Evolutionary conservation across 1,139 yeast genomes (phyloP), one percentile per base, ranked within the genome.

Genomic region (Debaryomyces nepalensis): DNA sequence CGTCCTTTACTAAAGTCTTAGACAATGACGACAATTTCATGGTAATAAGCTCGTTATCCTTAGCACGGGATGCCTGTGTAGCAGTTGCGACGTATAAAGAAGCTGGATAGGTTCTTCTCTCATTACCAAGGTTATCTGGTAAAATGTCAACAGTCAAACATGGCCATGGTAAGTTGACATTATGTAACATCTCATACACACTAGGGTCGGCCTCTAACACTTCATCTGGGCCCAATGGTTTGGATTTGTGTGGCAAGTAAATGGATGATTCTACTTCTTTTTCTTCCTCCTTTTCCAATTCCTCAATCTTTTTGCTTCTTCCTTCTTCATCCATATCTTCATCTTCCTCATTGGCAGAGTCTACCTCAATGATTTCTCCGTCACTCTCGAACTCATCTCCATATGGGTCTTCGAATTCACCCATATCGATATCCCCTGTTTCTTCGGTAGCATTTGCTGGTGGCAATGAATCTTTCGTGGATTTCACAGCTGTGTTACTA

Each of bases 341-440:
- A 15, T 79, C 87, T 20, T 72, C 87, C 37, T 80, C 88, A 11
- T 82, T 88, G 26, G 74, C 79, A 12, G 82, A 81, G 53, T 85
- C 93, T 24, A 87, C 67, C 61, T 86, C 90, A 39, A 88, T 85
- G 61, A 86, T 84, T 58, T 87, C 95, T 44, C 88, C 97, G 54
- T 93, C 98, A 65, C 95, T 84, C 60, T 90, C 98, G 55, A 84
- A 88, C 50, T 93, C 97, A 63, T 91, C 99, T 41, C 96, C 96
- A 55, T 88, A 89, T 26, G 95, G 90, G 63, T 88, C 97, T 64
- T 90, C 97, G 63, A 88, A 87, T 57, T 87, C 96, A 26, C 96
- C 97, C 83, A 87, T 82, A 20, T 84, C 89, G 33, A 71, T 73
- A 44, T 81, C 70, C 14, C 55, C 65, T 27, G 51, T 55, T 12